These are phyloP conservation scores for Penicillium canescens DNA, from an alignment of 495 filamentous ascomycete species.

Conservation along the genomic window DNA sequence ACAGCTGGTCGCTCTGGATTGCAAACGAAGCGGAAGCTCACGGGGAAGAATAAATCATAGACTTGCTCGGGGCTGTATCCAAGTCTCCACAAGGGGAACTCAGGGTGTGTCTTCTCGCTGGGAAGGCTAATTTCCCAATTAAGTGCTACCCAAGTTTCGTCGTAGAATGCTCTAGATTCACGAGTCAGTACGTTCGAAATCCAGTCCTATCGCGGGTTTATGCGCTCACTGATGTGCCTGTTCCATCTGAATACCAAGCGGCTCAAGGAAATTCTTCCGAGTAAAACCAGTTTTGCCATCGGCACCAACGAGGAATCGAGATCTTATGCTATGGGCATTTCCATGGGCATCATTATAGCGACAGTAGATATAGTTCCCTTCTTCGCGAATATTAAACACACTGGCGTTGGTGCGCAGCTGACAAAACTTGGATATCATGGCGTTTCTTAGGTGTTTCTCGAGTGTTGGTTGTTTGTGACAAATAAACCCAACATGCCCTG, in stretches of 20 bases:
- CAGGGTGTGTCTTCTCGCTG: constrained; percentile 46
- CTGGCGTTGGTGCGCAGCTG: constrained; percentile 35
- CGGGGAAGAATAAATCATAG: constrained; percentile 53
- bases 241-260: constrained; percentile 41
- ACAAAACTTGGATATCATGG: constrained; percentile 28
- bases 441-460: constrained; percentile 27
- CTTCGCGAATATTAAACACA: constrained; percentile 29
- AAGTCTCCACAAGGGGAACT: constrained; percentile 49
- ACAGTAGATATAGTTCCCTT: constrained; percentile 31
- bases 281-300: constrained; percentile 54
- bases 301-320: constrained; percentile 47
- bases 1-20: constrained; percentile 45
- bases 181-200: not conserved
- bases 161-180: constrained; percentile 38
- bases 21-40: constrained; percentile 47
- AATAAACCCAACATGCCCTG: constrained; percentile 38
- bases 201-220: not conserved
- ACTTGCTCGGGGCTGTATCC: constrained; percentile 49
- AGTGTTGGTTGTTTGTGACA: constrained; percentile 30
- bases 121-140: constrained; percentile 50
- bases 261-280: constrained; percentile 51
- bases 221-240: constrained; percentile 26
- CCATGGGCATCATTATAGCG: constrained; percentile 34
- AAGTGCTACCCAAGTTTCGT: constrained; percentile 53
- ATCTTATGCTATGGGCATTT: constrained; percentile 18